Percentiles rank a stretch among this genome's conserved stretches.
These are phyloP conservation scores for Teunomyces barrocoloradensis DNA, from an alignment of 805 yeast species.

Conservation along the genomic window DNA sequence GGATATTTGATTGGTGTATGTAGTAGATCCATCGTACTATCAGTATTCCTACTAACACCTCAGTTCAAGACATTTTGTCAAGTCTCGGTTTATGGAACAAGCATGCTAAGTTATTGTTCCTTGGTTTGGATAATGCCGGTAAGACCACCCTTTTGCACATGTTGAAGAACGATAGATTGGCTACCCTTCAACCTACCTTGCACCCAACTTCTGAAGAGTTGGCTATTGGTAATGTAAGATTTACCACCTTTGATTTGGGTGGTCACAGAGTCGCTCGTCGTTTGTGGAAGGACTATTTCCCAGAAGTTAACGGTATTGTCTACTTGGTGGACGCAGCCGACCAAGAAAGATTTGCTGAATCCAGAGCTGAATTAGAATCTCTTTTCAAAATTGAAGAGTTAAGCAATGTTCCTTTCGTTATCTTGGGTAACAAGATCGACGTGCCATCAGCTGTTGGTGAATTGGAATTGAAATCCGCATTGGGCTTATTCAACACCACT, in stretches of 20 bases:
- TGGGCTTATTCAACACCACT: conserved; percentile 85
- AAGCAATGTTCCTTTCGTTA: conserved; percentile 82
- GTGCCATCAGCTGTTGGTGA: conserved; percentile 92
- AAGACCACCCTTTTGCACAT: conserved; percentile 46
- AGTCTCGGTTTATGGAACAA: conserved; percentile 49
- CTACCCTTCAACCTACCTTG: conserved; percentile 95
- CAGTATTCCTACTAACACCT: conserved; percentile 16
- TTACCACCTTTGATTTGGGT: conserved; percentile 97
- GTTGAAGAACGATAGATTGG: conserved; percentile 88
- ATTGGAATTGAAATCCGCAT: conserved; percentile 85
- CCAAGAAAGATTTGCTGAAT: conserved; percentile 90
- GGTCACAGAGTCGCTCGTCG: conserved; percentile 99
- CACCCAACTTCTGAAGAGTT: conserved; percentile 99
- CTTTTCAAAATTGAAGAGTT: conserved; percentile 91
- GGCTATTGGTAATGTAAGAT: conserved; percentile 92
- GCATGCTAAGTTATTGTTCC: conserved; percentile 46
- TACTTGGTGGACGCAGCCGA: conserved; percentile 97
- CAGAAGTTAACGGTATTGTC: conserved; percentile 97
- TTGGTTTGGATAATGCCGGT: conserved; percentile 49
- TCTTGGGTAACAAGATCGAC: conserved; percentile 96
- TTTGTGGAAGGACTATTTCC: conserved; percentile 99
- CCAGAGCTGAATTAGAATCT: conserved; percentile 92
- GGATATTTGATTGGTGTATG: conserved; percentile 41
- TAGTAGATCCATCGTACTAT: conserved; percentile 6
- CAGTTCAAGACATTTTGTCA: conserved; percentile 46